phyloP scores from a whole-genome alignment of 1,284 basidiomycete species.

The Fomitopsis palustris region DNA sequence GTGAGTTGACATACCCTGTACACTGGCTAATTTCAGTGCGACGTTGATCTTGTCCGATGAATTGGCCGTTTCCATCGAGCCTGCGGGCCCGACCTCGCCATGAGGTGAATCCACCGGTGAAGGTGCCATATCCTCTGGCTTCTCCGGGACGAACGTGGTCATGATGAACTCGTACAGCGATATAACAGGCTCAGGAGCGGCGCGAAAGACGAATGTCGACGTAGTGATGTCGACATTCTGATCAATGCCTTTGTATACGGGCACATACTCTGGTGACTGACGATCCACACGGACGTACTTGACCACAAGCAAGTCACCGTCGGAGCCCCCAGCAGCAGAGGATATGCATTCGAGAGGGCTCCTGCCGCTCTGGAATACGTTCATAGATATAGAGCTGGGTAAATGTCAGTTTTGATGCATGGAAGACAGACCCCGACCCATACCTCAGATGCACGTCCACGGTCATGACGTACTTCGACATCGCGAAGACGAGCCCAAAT shows the following conservation, averaged over 20 bases:
- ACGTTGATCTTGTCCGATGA: slow-evolving; percentile 73
- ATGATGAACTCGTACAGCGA: slow-evolving; percentile 97
- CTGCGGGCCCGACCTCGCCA: slow-evolving; percentile 3
- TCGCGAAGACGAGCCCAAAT: slow-evolving; percentile 73
- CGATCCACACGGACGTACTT: slow-evolving; percentile 81
- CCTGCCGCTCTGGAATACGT: slow-evolving; percentile 62
- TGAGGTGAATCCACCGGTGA: slow-evolving; percentile 9
- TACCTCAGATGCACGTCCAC: slow-evolving; percentile 84
- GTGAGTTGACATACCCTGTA: slow-evolving; percentile 58
- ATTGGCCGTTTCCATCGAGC: slow-evolving; percentile 8
- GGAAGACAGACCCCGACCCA: slow-evolving; percentile 20
- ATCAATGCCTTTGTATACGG: slow-evolving; percentile 84
- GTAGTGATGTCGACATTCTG: slow-evolving; percentile 87
- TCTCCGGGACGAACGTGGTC: slow-evolving; percentile 83
- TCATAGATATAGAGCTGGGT: slow-evolving; percentile 63
- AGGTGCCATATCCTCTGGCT: slow-evolving; percentile 21
- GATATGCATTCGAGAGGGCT: slow-evolving; percentile 74
- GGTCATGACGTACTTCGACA: slow-evolving; percentile 85
- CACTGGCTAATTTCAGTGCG: slow-evolving; percentile 82
- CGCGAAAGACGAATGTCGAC: slow-evolving; percentile 90
- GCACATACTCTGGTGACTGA: slow-evolving; percentile 85
- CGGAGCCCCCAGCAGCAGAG: slow-evolving; percentile 51
- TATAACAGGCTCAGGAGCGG: slow-evolving; percentile 90
- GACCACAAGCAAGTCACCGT: slow-evolving; percentile 80
- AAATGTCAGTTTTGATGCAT: background rate